A percentile compares a stretch with the other conserved stretches of the same genome.
Conservation (phyloP, 176 grass and related monocot species). For the Zea mays region Zm-B73-REFERENCE-NAM-5.0 NC_050100.1:131205001-131205500, state of each 20-base stretch:
- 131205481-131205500: too few species aligned
- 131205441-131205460: background rate
- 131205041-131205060: too few species aligned
- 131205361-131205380: too few species aligned
- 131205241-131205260: background rate
- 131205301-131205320: background rate
- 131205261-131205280: background rate
- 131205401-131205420: too few species aligned
- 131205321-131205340: background rate
- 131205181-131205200: background rate
- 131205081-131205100: background rate
- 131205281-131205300: background rate
- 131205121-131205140: background rate
- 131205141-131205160: background rate
- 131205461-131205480: background rate
- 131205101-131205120: background rate
- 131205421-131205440: too few species aligned
- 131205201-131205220: background rate
- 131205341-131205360: background rate
- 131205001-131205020: too few species aligned
- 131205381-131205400: background rate
- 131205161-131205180: background rate
- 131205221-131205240: background rate
- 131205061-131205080: background rate
- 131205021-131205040: too few species aligned